Base-by-base conservation (phyloP, 2,329 filamentous ascomycete species). In the Ascosphaera aggregata region DNA sequence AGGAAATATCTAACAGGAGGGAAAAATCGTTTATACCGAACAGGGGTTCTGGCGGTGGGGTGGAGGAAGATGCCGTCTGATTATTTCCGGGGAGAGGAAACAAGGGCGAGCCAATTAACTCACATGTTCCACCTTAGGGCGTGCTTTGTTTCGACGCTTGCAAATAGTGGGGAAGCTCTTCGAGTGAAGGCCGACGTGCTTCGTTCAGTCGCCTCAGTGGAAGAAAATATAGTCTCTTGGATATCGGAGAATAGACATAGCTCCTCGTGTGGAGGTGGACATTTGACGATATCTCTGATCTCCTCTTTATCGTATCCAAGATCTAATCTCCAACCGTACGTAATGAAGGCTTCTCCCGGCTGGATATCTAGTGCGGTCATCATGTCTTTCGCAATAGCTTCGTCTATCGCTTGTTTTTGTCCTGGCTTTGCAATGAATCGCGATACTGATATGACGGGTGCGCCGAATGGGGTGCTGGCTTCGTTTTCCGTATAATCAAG, bases 311-410 rank as follows among this genome's bases (percentile, higher is more conserved):
- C 22, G 13, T 7, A 27, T 7, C 22, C 22, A 27, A 47, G 47
- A 36, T 63, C 60, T 13, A 62, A 43, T 22, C 59, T 50, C 56
- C 56, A 63, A 0, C 58, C 59, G 9, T 55, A 54, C 9, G 49
- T 49, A 24, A 56, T 43, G 2, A 37, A 47, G 3, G 48, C 52
- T 3, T 51, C 48, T 45, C 17, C 51, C 46, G 4, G 60, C 36
- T 27, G 47, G 39, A 3, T 43, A 42, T 27, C 22, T 13, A 27
- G 13, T 7, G 22, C 13, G 22, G 7, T 13, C 7, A 7, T 27
- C 32, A 49, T 51, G 2, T 44, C 49, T 5, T 38, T 43, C 0
- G 48, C 42, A 22, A 57, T 57, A 0, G 42, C 40, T 7, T 44
- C 40, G 9, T 49, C 42, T 34, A 61, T 60, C 1, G 43, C 43